phyloP scores from a whole-genome alignment of 805 yeast species.

The Metschnikowia proteae region DNA sequence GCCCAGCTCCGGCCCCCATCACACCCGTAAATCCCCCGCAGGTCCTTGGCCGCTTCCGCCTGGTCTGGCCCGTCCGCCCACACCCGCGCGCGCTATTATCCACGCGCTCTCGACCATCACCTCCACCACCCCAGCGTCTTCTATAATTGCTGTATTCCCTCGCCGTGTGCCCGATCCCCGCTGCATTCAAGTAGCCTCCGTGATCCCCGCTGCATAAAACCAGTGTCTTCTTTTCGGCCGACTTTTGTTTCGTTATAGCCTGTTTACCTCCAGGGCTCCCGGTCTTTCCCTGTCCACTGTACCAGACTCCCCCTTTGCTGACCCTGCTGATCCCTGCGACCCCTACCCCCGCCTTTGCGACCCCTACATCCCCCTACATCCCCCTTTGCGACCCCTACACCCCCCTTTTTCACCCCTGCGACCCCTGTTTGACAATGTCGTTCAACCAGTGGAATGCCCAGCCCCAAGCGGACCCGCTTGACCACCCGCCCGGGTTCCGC shows the following conservation, averaged over 20 bases:
- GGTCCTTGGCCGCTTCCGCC: not conserved
- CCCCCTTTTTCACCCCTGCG: too few relatives aligned
- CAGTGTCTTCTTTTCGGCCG: not conserved
- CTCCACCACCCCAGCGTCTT: not conserved
- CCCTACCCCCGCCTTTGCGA: too few relatives aligned
- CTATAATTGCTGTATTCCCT: not conserved
- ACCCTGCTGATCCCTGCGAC: too few relatives aligned
- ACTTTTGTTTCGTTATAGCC: too few relatives aligned
- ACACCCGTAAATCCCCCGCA: not conserved
- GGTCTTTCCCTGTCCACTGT: too few relatives aligned
- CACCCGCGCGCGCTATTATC: slow-evolving; percentile 2
- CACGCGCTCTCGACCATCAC: slow-evolving; percentile 5
- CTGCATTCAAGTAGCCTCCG: not conserved
- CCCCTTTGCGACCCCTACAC: too few relatives aligned
- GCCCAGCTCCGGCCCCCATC: not conserved
- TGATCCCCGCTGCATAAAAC: not conserved
- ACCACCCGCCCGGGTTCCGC: slow-evolving; percentile 31
- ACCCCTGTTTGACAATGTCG: not conserved
- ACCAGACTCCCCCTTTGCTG: too few relatives aligned
- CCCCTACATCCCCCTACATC: too few relatives aligned
- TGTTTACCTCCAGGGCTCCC: too few relatives aligned
- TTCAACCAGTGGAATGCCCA: slow-evolving; percentile 1
- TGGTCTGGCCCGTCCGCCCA: not conserved
- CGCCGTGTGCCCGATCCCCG: slow-evolving; percentile 1
- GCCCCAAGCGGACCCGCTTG: slow-evolving; percentile 2